phyloP scores from a whole-genome alignment of 164 flowering plant genomes.

The Magnolia kwangsiensis region DNA sequence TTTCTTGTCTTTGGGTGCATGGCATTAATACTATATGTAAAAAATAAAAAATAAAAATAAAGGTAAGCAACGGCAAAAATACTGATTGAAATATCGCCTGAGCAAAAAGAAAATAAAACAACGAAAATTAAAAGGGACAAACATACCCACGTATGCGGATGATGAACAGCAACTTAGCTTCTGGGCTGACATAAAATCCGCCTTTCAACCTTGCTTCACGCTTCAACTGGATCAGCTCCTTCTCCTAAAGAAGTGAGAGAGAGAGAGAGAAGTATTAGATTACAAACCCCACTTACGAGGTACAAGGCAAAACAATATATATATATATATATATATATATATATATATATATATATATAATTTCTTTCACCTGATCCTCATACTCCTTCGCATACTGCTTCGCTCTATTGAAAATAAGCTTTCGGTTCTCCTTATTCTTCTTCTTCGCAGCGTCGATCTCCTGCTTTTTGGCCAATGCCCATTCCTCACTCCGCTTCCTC shows the following conservation, averaged over 20 bases:
- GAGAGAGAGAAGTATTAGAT: background rate
- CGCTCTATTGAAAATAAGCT: slow-evolving; percentile 47
- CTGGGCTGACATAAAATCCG: slow-evolving; percentile 60
- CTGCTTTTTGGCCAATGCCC: slow-evolving; percentile 43
- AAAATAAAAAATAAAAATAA: background rate
- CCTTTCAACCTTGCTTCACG: slow-evolving; percentile 45
- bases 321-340: no score
- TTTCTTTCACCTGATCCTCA: slow-evolving; percentile 29
- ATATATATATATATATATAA: background rate
- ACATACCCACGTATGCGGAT: slow-evolving; percentile 55
- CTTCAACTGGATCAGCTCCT: slow-evolving; percentile 32
- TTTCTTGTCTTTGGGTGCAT: slow-evolving; percentile 53
- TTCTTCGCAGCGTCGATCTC: slow-evolving; percentile 33
- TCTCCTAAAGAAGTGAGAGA: slow-evolving; percentile 12
- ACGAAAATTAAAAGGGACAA: background rate
- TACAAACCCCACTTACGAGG: background rate
- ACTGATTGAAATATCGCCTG: background rate
- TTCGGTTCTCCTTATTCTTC: slow-evolving; percentile 42
- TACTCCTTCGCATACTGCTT: slow-evolving; percentile 47
- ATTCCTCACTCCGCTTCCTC: slow-evolving; percentile 52
- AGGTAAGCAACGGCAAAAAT: background rate
- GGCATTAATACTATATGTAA: slow-evolving; percentile 49
- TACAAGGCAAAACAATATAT: no score
- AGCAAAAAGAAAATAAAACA: background rate
- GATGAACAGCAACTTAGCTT: slow-evolving; percentile 54